Conservation (phyloP, 495 filamentous ascomycete genomes). For the Cairneyella variabilis region DNA sequence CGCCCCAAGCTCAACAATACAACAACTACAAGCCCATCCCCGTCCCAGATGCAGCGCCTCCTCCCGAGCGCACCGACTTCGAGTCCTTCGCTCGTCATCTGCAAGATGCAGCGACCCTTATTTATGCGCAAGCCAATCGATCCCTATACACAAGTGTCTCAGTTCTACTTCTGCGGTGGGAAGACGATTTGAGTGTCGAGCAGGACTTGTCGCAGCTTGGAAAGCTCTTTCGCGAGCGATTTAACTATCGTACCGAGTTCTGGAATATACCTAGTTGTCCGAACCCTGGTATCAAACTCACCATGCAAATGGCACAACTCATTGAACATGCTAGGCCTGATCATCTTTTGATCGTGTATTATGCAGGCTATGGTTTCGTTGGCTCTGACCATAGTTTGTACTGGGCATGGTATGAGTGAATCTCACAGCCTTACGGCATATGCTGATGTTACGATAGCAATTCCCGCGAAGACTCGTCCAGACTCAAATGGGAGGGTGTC, state of each 20-base stretch:
- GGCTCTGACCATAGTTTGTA: constrained; percentile 48
- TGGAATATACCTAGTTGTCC: constrained; percentile 46
- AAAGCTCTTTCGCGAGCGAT: constrained; percentile 47
- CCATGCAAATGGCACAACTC: constrained; percentile 39
- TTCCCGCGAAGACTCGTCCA: constrained; percentile 25
- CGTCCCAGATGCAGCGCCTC: constrained; percentile 20
- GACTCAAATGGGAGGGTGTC: constrained; percentile 28
- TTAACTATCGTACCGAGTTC: constrained; percentile 47
- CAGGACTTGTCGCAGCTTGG: constrained; percentile 43
- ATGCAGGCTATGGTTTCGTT: constrained; percentile 47
- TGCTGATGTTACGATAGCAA: constrained; percentile 24
- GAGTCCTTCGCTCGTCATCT: constrained; percentile 55
- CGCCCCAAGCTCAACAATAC: constrained; percentile 10
- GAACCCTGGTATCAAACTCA: constrained; percentile 50
- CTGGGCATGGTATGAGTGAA: constrained; percentile 47
- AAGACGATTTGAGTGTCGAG: constrained; percentile 47
- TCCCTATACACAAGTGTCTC: constrained; percentile 45
- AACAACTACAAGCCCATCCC: constrained; percentile 22
- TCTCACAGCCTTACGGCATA: constrained; percentile 7
- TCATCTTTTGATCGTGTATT: constrained; percentile 54
- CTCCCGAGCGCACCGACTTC: constrained; percentile 42
- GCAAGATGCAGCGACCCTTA: constrained; percentile 48
- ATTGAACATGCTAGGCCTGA: constrained; percentile 44
- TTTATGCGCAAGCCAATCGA: constrained; percentile 46
- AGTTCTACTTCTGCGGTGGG: constrained; percentile 51